A percentile compares a stretch with the other conserved stretches of the same genome.
These are phyloP conservation scores for Pharus latifolius DNA, from an alignment of 176 grass and related monocot species.

Conservation along the genomic window DNA sequence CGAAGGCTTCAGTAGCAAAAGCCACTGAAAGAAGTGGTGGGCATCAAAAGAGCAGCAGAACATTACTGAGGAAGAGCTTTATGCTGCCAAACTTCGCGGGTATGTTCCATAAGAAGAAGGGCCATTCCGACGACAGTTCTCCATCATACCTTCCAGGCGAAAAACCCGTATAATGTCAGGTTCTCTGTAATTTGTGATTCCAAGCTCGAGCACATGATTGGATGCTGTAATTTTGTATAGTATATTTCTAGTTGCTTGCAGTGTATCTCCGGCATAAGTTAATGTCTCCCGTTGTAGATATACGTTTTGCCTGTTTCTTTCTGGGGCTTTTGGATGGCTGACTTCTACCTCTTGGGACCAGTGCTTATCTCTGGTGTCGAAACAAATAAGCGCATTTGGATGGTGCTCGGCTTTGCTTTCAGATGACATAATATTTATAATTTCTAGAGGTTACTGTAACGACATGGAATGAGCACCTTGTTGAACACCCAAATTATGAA, in stretches of 20 bases:
- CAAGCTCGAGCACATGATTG: conserved; percentile 5
- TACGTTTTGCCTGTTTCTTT: background rate
- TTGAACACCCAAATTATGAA: no score
- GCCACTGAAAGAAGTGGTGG: conserved; percentile 40
- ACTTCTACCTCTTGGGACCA: background rate
- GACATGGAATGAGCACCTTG: no score
- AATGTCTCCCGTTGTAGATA: background rate
- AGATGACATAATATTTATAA: background rate
- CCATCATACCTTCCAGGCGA: conserved; percentile 46
- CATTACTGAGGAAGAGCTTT: conserved; percentile 50
- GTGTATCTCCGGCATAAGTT: conserved; percentile 10
- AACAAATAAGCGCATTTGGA: background rate
- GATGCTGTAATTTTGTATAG: conserved; percentile 23
- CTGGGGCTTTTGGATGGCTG: background rate
- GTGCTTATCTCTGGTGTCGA: background rate
- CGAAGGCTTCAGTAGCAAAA: conserved; percentile 26
- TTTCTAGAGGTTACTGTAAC: background rate
- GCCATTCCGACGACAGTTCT: conserved; percentile 36
- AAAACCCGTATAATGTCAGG: conserved; percentile 42
- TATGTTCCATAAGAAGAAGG: conserved; percentile 76
- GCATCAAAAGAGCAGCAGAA: conserved; percentile 26
- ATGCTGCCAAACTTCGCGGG: conserved; percentile 51
- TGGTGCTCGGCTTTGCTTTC: background rate
- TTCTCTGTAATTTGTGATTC: conserved; percentile 5
- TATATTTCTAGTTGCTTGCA: conserved; percentile 5